phyloP scores from a whole-genome alignment of 208 protist species.

The Crithidia expoeki region DNA sequence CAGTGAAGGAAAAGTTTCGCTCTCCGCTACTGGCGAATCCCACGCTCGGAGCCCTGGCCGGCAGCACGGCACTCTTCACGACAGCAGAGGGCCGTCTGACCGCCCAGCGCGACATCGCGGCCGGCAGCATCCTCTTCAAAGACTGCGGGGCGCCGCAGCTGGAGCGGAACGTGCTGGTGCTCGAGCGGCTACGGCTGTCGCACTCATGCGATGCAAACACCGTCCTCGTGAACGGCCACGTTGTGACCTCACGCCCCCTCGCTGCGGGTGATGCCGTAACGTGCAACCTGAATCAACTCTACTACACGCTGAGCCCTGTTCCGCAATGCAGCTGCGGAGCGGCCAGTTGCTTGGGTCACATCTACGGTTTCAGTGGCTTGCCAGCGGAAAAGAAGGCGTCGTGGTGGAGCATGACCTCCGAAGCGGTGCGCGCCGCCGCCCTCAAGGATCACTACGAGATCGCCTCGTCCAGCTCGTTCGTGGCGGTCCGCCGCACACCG shows the following conservation, averaged over 20 bases:
- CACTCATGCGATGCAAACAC: constrained; percentile 84
- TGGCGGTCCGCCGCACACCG: constrained; percentile 40
- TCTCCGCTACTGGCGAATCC: constrained; percentile 40
- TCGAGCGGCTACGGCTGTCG: constrained; percentile 57
- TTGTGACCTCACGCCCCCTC: constrained; percentile 58
- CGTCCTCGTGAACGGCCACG: constrained; percentile 59
- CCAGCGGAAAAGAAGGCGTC: constrained; percentile 34
- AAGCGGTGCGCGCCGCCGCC: constrained; percentile 52
- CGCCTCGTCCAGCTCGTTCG: constrained; percentile 41
- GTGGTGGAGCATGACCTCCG: constrained; percentile 48
- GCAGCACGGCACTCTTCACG: constrained; percentile 38
- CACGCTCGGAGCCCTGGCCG: constrained; percentile 36
- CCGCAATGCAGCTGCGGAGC: constrained; percentile 62
- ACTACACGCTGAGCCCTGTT: constrained; percentile 43
- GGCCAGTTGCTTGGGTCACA: constrained; percentile 33
- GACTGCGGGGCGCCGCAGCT: constrained; percentile 32
- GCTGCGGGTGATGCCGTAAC: constrained; percentile 65
- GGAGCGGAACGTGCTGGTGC: constrained; percentile 41
- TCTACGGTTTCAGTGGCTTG: constrained; percentile 60
- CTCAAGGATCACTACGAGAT: constrained; percentile 43
- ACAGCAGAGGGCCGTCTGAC: constrained; percentile 48
- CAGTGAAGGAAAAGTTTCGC: constrained; percentile 70
- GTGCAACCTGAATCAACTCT: constrained; percentile 67
- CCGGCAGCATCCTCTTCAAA: constrained; percentile 67
- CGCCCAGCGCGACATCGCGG: constrained; percentile 54